Conservation (phyloP, 2,329 filamentous ascomycete genomes). For the Aspergillus niger region DNA sequence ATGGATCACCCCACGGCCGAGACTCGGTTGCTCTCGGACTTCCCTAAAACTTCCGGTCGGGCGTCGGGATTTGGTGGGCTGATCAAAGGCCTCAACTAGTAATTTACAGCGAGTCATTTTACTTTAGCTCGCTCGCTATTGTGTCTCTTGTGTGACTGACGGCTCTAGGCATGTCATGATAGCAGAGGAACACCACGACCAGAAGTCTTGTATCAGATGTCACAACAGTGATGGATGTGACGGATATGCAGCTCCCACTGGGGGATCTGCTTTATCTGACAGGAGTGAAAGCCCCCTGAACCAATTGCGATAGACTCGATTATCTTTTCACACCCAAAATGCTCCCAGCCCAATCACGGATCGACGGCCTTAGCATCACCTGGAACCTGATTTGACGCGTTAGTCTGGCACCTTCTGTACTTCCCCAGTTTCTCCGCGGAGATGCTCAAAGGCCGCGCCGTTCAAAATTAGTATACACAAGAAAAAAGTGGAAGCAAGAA, state of each 20-base stretch:
- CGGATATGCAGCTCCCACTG: neutral
- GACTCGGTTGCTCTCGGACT: neutral
- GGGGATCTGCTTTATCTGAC: neutral
- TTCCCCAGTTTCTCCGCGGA: constrained; percentile 11
- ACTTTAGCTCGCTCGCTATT: neutral
- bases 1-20: constrained; percentile 6
- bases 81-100: neutral
- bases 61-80: constrained; percentile 4
- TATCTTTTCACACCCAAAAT: neutral
- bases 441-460: neutral
- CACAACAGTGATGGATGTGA: neutral
- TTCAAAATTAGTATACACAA: neutral
- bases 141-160: neutral
- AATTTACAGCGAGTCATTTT: neutral
- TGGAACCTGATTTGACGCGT: neutral
- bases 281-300: neutral
- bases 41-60: constrained; percentile 4
- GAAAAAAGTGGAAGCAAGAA: neutral
- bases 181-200: no score
- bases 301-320: neutral
- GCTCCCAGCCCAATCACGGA: neutral
- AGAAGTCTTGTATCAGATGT: neutral
- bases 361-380: constrained; percentile 3
- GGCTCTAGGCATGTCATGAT: neutral
- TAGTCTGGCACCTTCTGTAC: neutral